phyloP scores from a whole-genome alignment of 345 rosid species.

The Salix udensis region DNA sequence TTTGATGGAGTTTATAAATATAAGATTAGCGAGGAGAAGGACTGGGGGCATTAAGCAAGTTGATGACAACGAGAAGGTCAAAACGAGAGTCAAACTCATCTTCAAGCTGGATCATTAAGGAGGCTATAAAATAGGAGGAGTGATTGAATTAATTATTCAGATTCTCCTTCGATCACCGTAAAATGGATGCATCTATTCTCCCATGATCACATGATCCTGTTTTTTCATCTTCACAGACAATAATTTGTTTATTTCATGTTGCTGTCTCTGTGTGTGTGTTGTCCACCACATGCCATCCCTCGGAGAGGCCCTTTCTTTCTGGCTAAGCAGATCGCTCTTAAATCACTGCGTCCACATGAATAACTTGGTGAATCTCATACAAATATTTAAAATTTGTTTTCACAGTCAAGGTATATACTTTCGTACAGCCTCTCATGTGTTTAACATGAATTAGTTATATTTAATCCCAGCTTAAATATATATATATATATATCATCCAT shows the following conservation, averaged over 20 bases:
- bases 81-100: neutral
- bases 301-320: accelerated
- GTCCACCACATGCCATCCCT: neutral
- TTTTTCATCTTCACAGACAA: neutral
- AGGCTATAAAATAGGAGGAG: too few relatives aligned
- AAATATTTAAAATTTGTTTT: too few relatives aligned
- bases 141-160: neutral
- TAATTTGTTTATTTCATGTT: neutral
- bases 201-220: neutral
- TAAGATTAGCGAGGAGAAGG: neutral
- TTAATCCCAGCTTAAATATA: too few relatives aligned
- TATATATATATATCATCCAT: too few relatives aligned
- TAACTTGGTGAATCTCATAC: neutral
- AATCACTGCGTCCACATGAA: too few relatives aligned
- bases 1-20: neutral
- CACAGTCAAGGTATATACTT: too few relatives aligned
- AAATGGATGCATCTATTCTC: neutral
- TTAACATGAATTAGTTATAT: too few relatives aligned
- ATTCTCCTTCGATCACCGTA: neutral
- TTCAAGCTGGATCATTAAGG: neutral
- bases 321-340: neutral
- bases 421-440: too few relatives aligned
- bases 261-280: neutral
- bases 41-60: neutral
- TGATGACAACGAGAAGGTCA: neutral